Evolutionary conservation across 768 basidiomycete species (phyloP).

Genomic region (Collybia sordida): DNA sequence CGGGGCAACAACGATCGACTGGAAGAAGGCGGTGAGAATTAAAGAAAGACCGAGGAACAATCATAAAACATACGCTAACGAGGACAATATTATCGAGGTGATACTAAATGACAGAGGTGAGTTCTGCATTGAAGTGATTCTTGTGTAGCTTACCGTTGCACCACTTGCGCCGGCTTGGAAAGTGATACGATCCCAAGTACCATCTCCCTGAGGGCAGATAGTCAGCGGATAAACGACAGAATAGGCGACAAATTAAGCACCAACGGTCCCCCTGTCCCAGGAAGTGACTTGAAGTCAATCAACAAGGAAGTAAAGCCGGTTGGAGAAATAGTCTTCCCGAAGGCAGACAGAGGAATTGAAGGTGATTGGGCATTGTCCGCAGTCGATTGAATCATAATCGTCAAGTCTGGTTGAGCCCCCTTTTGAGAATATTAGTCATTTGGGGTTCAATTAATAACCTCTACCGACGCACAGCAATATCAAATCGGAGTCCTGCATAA

Average conservation of each 20-base stretch:
- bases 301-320: slow-evolving; percentile 41
- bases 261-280: slow-evolving; percentile 38
- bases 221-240: background rate
- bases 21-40: background rate
- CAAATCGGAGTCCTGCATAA: slow-evolving; percentile 50
- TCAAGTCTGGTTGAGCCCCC: slow-evolving; percentile 46
- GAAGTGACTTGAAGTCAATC: slow-evolving; percentile 47
- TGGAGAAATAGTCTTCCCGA: slow-evolving; percentile 37
- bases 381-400: slow-evolving; percentile 40
- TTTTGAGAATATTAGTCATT: slow-evolving; percentile 13
- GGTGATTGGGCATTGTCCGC: slow-evolving; percentile 35
- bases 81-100: slow-evolving; percentile 51
- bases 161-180: slow-evolving; percentile 49
- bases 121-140: background rate
- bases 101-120: slow-evolving; percentile 27
- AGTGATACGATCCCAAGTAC: slow-evolving; percentile 49
- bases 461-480: slow-evolving; percentile 40
- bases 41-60: background rate
- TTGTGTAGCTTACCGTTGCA: slow-evolving; percentile 29
- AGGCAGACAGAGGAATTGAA: slow-evolving; percentile 38
- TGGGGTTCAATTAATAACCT: background rate
- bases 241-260: slow-evolving; percentile 17
- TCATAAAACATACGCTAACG: slow-evolving; percentile 29
- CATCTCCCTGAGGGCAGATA: slow-evolving; percentile 26
- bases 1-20: slow-evolving; percentile 45